Evolutionary conservation across 1,284 basidiomycete genomes (phyloP).

Genomic region (Testicularia cyperi): DNA sequence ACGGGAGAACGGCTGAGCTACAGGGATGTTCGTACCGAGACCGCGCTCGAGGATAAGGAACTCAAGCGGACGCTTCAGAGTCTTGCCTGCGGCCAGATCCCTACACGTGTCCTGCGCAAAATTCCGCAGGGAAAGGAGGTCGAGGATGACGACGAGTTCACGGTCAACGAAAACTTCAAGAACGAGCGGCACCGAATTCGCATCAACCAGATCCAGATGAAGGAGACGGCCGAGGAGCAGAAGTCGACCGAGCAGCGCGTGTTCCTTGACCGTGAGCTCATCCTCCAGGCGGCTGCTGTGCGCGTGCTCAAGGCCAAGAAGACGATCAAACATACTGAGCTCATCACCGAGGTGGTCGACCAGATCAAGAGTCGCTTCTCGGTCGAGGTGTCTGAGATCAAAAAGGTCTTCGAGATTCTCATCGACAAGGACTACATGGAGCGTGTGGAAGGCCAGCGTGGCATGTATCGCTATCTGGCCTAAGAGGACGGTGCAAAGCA

Average conservation of each 20-base stretch:
- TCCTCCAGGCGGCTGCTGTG: constrained; percentile 83
- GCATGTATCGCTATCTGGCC: constrained; percentile 56
- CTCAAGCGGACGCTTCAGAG: constrained; percentile 84
- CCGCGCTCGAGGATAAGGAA: constrained; percentile 68
- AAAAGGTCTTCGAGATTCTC: constrained; percentile 57
- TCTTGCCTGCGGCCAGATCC: constrained; percentile 82
- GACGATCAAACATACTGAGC: constrained; percentile 50
- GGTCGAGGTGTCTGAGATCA: constrained; percentile 55
- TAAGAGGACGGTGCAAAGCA: no score
- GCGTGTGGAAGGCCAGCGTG: constrained; percentile 52
- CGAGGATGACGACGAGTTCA: constrained; percentile 73
- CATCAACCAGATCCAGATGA: constrained; percentile 94
- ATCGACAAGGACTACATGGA: constrained; percentile 59
- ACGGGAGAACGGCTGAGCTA: constrained; percentile 67
- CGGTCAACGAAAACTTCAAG: constrained; percentile 79
- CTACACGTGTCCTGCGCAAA: constrained; percentile 75
- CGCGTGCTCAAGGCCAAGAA: constrained; percentile 58
- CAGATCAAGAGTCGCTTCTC: constrained; percentile 52
- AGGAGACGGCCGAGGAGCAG: constrained; percentile 86
- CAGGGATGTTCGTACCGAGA: constrained; percentile 70
- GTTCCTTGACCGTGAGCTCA: constrained; percentile 79
- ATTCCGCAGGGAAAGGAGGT: constrained; percentile 78
- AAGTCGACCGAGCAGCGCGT: constrained; percentile 79
- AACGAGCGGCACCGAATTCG: constrained; percentile 79
- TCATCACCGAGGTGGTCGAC: constrained; percentile 53